Evolutionary conservation across 257 asterid genomes (phyloP).

Genomic region (Catharanthus roseus): DNA sequence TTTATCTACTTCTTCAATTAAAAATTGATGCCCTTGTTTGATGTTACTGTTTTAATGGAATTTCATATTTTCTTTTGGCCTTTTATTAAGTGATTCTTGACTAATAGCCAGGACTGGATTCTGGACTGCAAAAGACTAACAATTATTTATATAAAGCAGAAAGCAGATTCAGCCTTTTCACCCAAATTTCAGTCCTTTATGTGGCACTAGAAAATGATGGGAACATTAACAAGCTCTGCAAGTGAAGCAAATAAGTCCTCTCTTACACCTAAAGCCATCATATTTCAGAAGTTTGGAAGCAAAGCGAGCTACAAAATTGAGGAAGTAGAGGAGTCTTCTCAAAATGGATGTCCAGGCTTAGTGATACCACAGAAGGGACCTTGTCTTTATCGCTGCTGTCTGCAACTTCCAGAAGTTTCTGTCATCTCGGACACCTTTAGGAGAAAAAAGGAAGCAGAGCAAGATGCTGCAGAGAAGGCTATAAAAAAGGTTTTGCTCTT

Average conservation of each 20-base stretch:
- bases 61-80: too few species aligned
- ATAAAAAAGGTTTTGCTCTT: constrained; percentile 55
- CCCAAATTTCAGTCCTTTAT: neutral
- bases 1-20: too few species aligned
- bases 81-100: neutral
- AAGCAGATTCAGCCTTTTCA: neutral
- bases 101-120: neutral
- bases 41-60: too few species aligned
- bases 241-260: constrained; percentile 42
- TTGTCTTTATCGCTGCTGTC: constrained; percentile 62
- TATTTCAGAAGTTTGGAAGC: constrained; percentile 65
- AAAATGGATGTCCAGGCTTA: constrained; percentile 66
- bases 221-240: constrained; percentile 28
- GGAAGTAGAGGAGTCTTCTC: constrained; percentile 54
- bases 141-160: neutral
- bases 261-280: constrained; percentile 77
- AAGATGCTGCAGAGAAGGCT: constrained; percentile 91
- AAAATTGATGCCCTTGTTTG: too few species aligned
- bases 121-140: neutral
- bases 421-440: constrained; percentile 58
- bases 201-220: constrained; percentile 27
- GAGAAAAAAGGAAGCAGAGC: constrained; percentile 88
- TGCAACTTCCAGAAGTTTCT: constrained; percentile 66
- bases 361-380: constrained; percentile 61
- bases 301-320: constrained; percentile 69